phyloP scores from a whole-genome alignment of 179 eudicot species.

The Beta corolliflora region DNA sequence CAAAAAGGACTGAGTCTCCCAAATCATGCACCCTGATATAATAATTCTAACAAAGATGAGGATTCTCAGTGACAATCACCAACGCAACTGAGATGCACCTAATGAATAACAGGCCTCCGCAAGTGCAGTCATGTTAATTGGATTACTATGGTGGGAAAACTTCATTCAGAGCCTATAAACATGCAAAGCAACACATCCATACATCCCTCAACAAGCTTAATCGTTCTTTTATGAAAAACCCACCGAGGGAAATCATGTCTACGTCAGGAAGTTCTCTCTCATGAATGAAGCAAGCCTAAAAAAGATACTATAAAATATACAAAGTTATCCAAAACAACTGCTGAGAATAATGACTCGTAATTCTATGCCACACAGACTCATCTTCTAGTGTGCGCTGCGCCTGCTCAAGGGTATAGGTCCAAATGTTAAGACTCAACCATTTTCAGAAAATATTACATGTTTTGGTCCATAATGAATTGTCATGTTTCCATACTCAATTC shows the following conservation, averaged over 20 bases:
- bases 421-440: background rate
- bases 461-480: no score
- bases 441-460: background rate
- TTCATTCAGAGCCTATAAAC: background rate
- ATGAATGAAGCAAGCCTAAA: background rate
- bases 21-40: background rate
- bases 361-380: background rate
- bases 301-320: background rate
- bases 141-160: background rate
- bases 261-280: background rate
- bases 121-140: background rate
- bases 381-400: background rate
- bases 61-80: background rate
- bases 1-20: background rate
- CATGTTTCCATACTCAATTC: background rate
- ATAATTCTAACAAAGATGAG: background rate
- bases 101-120: background rate
- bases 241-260: background rate
- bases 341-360: background rate
- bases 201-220: background rate
- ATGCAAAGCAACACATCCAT: background rate
- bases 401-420: background rate
- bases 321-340: background rate
- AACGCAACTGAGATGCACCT: background rate
- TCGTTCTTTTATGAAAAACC: background rate